Conservation (phyloP, 2,329 filamentous ascomycete species). For the Pseudogymnoascus pannorum region DNA sequence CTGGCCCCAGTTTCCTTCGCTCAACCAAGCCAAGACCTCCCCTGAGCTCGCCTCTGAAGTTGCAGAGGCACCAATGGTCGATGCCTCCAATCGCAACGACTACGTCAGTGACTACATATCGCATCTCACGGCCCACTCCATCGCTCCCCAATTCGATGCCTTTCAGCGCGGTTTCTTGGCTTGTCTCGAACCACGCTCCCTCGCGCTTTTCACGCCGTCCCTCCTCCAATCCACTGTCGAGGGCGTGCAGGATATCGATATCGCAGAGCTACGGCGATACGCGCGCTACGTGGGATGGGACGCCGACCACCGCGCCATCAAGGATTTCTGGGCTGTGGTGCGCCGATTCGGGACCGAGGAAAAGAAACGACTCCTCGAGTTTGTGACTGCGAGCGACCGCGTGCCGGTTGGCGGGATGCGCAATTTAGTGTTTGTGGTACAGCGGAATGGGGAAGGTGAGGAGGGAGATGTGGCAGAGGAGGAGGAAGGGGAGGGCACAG, state of each 20-base stretch:
- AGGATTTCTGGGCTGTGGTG: constrained; percentile 80
- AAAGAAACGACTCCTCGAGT: constrained; percentile 74
- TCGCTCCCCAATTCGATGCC: constrained; percentile 69
- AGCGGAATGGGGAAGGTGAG: constrained; percentile 63
- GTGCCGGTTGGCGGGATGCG: constrained; percentile 80
- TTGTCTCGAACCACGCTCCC: constrained; percentile 62
- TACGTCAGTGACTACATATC: constrained; percentile 81
- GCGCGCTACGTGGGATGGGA: constrained; percentile 79
- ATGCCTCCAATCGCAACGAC: constrained; percentile 65
- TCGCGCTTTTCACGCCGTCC: constrained; percentile 63
- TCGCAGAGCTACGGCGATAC: constrained; percentile 61
- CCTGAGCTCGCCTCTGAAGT: constrained; percentile 28
- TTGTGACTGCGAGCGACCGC: constrained; percentile 88
- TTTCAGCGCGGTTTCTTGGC: constrained; percentile 75
- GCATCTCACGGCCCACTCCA: constrained; percentile 72
- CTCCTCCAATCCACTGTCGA: constrained; percentile 74
- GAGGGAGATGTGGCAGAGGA: constrained; percentile 29
- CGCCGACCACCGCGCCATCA: constrained; percentile 58
- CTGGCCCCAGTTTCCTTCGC: constrained; percentile 48
- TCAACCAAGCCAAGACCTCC: constrained; percentile 19
- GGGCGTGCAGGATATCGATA: constrained; percentile 73
- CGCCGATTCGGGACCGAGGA: constrained; percentile 58
- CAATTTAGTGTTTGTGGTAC: constrained; percentile 76
- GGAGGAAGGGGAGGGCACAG: background rate
- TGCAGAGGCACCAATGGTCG: constrained; percentile 61